phyloP scores from a whole-genome alignment of 2,329 filamentous ascomycete species.

The Fusarium irregulare region DNA sequence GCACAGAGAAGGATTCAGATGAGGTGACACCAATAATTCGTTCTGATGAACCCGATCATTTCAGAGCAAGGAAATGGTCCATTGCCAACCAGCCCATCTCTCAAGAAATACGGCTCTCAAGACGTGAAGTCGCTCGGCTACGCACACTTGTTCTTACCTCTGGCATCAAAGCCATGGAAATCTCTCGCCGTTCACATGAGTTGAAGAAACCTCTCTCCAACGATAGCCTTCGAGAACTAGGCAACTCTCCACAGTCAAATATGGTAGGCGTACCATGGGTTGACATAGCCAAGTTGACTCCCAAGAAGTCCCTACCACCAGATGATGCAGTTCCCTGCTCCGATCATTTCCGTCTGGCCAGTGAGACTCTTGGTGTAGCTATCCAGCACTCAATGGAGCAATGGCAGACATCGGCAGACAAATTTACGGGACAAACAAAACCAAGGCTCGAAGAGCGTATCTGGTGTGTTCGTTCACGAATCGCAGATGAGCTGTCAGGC shows the following conservation, averaged over 20 bases:
- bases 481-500: slow-evolving; percentile 65
- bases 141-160: slow-evolving; percentile 81
- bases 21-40: slow-evolving; percentile 47
- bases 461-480: slow-evolving; percentile 58
- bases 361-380: slow-evolving; percentile 61
- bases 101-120: slow-evolving; percentile 60
- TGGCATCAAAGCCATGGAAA: slow-evolving; percentile 89
- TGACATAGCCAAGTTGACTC: slow-evolving; percentile 57
- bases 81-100: slow-evolving; percentile 59
- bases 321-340: slow-evolving; percentile 54
- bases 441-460: slow-evolving; percentile 63
- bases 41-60: slow-evolving; percentile 40
- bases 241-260: slow-evolving; percentile 40
- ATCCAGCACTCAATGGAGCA: slow-evolving; percentile 61
- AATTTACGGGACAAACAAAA: slow-evolving; percentile 67
- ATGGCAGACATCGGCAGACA: slow-evolving; percentile 70
- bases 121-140: slow-evolving; percentile 83
- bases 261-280: slow-evolving; percentile 52
- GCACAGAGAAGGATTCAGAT: slow-evolving; percentile 53
- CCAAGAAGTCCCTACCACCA: slow-evolving; percentile 49
- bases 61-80: slow-evolving; percentile 60
- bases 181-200: slow-evolving; percentile 72
- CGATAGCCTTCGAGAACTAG: slow-evolving; percentile 26
- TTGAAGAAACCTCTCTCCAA: slow-evolving; percentile 52
- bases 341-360: slow-evolving; percentile 64